Base-by-base conservation (phyloP, 163 green algal genomes). In the Prototheca cutis region DNA sequence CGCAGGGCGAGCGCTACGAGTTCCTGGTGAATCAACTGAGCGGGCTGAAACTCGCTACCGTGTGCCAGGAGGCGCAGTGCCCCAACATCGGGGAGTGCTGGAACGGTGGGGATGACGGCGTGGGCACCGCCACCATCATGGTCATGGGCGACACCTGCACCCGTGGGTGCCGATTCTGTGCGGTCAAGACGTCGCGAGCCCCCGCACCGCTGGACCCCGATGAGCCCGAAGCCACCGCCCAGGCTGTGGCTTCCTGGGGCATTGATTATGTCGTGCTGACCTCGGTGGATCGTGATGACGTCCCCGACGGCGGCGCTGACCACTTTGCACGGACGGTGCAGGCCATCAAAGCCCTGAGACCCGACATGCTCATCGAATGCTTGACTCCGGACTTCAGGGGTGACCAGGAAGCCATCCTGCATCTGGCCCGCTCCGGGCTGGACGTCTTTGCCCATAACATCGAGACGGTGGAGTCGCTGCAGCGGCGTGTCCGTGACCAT, bases 11-110 rank as follows among this genome's bases (percentile, higher is more conserved):
- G 39, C 72, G 79, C 8, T 96, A 87, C 58, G 55, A 80, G 21
- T 77, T 87, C 47, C 64, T 97, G 4, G 87, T 84, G 25, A 49
- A 65, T 4, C 82, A 90, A 66, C 76, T 97, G 58, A 63, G 76
- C 2, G 76, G 66, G 6, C 73, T 96, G 27, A 87, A 88, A 54
- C 84, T 97, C 23, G 72, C 80, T 7, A 97, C 90, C 10, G 86
- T 97, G 53, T 97, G 90, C 67, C 85, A 97, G 68, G 90, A 97
- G 69, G 90, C 90, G 30, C 80, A 93, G 80, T 97, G 90, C 67
- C 90, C 90, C 48, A 97, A 97, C 79, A 92, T 97, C 47, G 90
- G 90, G 19, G 93, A 98, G 69, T 94, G 89, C 73, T 96, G 87
- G 87, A 86, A 86, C 55, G 87, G 86, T 13, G 61, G 61, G 27